Evolutionary conservation across 225 moss, liverwort and hornwort species (phyloP).

Genomic region (Thuidium tamariscinum): DNA sequence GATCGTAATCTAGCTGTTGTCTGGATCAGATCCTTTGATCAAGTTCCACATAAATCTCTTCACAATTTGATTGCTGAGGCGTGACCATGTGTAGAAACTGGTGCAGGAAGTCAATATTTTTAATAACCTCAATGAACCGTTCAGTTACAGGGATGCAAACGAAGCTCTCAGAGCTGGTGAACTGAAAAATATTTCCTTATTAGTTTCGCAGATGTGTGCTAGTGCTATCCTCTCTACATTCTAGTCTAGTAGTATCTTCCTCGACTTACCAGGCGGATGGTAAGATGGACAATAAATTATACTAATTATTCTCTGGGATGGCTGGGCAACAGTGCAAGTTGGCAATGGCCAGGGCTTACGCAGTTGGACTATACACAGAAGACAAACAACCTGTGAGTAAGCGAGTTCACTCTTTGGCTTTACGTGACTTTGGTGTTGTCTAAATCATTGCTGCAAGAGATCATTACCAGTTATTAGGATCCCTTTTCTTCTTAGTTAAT

Average conservation of each 20-base stretch:
- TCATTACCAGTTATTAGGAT: neutral
- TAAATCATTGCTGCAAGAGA: neutral
- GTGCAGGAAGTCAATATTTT: neutral
- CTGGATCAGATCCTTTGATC: neutral
- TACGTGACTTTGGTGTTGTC: neutral
- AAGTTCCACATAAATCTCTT: neutral
- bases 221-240: neutral
- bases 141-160: neutral
- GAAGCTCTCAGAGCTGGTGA: neutral
- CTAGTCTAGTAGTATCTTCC: neutral
- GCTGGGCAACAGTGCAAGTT: conserved; percentile 35
- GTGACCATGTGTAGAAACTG: neutral
- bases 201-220: neutral
- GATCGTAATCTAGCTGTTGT: neutral
- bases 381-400: conserved; percentile 29
- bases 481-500: neutral
- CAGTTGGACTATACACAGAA: conserved; percentile 41
- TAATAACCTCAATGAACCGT: neutral
- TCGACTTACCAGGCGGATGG: neutral
- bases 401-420: neutral
- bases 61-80: neutral
- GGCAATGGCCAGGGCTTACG: conserved; percentile 50
- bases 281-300: neutral
- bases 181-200: neutral
- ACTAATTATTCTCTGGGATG: conserved; percentile 3